Evolutionary conservation across 768 basidiomycete genomes (phyloP), one percentile per base, ranked within the genome.

Genomic region (Boletus pseudo-olivaceus): DNA sequence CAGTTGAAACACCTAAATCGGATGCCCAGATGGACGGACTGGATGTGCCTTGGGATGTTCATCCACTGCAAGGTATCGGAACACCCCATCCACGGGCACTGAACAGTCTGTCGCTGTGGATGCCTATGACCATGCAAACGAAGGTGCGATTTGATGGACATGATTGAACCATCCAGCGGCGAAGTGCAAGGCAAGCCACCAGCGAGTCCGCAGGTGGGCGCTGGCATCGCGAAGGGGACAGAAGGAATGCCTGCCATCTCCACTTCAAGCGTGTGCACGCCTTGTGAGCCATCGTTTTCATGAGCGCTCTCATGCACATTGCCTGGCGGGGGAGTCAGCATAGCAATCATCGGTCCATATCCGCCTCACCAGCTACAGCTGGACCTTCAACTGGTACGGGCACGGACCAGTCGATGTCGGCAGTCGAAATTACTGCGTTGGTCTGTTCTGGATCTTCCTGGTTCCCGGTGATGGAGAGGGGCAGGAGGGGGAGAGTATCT

Each of bases 21-120:
- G 32, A 51, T 26, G 11, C 44, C 41, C 14, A 58, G 27, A 14
- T 63, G 59, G 12, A 46, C 14, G 4, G 49, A 42, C 14, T 34
- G 53, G 37, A 60, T 49, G 19, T 57, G 50, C 38, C 55, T 54
- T 11, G 50, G 32, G 3, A 51, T 32, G n/a, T 51, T 63, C 33
- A 20, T 35, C 55, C 53, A 49, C 34, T 38, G 41, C 41, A 53
- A n/a, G 29, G 10, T 40, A 17, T 41, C 19, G 4, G 37, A 33
- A 47, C 58, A 60, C 14, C 47, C 49, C 9, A n/a, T 26, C 58
- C 63, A 62, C 2, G 55, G 51, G 32, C 53, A 63, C 6, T 7
- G 47, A 20, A 55, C 45, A 23, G 14, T 2, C 30, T 29, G 38
- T 11, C 33, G 35, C 19, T 43, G 45, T 9, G 38, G 48, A 32